A percentile compares a stretch with the other conserved stretches of the same genome.
These are phyloP conservation scores for Vigna radiata DNA, from an alignment of 306 rosid genomes.

Conservation along the genomic window DNA sequence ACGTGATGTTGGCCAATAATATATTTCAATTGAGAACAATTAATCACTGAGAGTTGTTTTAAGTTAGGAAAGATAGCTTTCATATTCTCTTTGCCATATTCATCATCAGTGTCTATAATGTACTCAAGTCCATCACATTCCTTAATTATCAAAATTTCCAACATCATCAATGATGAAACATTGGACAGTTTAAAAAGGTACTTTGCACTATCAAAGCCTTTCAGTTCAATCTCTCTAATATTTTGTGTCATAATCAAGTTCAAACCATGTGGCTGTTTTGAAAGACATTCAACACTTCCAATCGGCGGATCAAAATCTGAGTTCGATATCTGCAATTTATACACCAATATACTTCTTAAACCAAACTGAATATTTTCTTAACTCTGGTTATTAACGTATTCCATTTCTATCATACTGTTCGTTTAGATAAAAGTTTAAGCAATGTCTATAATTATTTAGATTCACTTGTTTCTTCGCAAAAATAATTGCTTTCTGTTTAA, in stretches of 20 bases:
- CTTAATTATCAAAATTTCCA: neutral
- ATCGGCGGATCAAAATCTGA: too few species aligned
- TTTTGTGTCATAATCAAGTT: neutral
- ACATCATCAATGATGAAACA: neutral
- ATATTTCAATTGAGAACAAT: neutral
- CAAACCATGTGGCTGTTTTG: too few species aligned
- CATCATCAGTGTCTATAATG: neutral
- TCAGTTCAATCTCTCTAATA: neutral
- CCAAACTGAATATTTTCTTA: neutral
- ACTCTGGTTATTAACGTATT: too few species aligned
- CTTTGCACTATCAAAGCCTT: neutral
- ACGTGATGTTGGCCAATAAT: neutral
- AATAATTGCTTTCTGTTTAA: too few species aligned
- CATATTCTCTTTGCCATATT: neutral
- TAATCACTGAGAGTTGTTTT: accelerated
- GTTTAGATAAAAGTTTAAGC: too few species aligned
- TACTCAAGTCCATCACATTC: neutral
- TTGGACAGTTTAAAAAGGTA: neutral
- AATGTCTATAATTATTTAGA: too few species aligned
- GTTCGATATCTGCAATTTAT: too few species aligned
- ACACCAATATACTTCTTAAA: neutral
- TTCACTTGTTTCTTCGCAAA: neutral
- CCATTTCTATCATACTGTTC: too few species aligned
- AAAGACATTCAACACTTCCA: too few species aligned
- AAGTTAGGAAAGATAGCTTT: neutral